Conservation (phyloP, 2,329 filamentous ascomycete genomes). For the Xylariales sp. region DNA sequence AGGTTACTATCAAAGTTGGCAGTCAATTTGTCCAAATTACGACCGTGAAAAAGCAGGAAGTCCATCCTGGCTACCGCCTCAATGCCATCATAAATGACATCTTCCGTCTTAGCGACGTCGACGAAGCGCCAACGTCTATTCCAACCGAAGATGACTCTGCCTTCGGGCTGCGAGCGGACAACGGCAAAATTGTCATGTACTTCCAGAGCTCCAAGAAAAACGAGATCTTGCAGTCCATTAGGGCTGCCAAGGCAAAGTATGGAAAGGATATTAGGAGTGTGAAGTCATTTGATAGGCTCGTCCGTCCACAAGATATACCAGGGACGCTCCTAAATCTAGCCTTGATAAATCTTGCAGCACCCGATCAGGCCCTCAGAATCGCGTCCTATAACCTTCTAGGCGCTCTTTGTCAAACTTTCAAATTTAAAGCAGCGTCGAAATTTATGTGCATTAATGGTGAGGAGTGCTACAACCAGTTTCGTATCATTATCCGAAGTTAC, state of each 20-base stretch:
- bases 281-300: constrained; percentile 73
- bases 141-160: constrained; percentile 74
- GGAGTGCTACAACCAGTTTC: constrained; percentile 33
- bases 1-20: constrained; percentile 75
- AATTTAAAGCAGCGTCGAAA: constrained; percentile 70
- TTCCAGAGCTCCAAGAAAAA: constrained; percentile 74
- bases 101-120: constrained; percentile 74
- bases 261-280: constrained; percentile 70
- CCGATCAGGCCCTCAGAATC: constrained; percentile 68
- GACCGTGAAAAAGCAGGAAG: constrained; percentile 75
- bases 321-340: constrained; percentile 76
- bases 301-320: constrained; percentile 76
- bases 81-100: constrained; percentile 76
- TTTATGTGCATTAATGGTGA: constrained; percentile 72
- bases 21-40: constrained; percentile 77
- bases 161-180: constrained; percentile 75
- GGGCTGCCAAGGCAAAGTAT: constrained; percentile 71
- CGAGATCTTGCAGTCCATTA: constrained; percentile 72
- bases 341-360: constrained; percentile 73
- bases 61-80: constrained; percentile 70
- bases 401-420: constrained; percentile 74
- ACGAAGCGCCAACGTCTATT: constrained; percentile 73
- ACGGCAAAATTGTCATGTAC: constrained; percentile 77
- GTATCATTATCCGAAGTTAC: background rate
- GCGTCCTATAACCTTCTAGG: constrained; percentile 76